Base-by-base conservation (phyloP, 2,329 filamentous ascomycete genomes). In the Chaetomiaceae sp. region DNA sequence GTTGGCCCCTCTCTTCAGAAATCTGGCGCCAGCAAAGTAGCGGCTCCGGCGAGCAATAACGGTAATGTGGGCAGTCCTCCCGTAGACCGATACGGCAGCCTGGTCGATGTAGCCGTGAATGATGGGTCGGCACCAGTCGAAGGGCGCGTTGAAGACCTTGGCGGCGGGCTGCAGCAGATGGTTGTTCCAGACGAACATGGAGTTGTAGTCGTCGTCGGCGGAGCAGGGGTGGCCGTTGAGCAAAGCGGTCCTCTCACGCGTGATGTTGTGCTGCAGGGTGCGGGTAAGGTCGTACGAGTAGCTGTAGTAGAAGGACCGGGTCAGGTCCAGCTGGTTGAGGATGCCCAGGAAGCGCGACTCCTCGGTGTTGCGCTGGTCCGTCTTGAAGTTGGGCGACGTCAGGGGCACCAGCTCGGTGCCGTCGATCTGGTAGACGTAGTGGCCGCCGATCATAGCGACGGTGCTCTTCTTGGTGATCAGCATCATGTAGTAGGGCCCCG, bases 131-230 rank as follows among this genome's bases (percentile, higher is more conserved):
- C 92, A 99, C 93, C 93, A 99, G 64, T 97, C 90, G 64, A 89
- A 96, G 0, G 89, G 84, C 60, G 91, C 87, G 56, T 86, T 85
- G 34, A 99, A 72, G 5, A 78, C 78, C 16, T 74, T 70, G 12
- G 79, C 74, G 0, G 86, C 89, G 0, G 93, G 91, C 53, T 85
- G 77, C 16, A 99, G 77, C 4, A 99, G 76, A 67, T 96, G 87
- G 59, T 88, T 82, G 61, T 99, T 99, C 93, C 93, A 99, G 3
- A 97, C 87, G 65, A 99, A 99, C 93, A 99, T 99, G 34, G 86
- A 82, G 62, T 96, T 95, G 65, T 86, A 86, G 59, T 90, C 82
- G 27, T 80, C 77, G 23, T 78, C 73, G 35, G 76, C 73, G 6
- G 78, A 75, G 23, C 80, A 77, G 2, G 79, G 72, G 12, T 76